These are phyloP conservation scores for Myxozyma kluyveri DNA, from an alignment of 805 yeast genomes.

Conservation along the genomic window DNA sequence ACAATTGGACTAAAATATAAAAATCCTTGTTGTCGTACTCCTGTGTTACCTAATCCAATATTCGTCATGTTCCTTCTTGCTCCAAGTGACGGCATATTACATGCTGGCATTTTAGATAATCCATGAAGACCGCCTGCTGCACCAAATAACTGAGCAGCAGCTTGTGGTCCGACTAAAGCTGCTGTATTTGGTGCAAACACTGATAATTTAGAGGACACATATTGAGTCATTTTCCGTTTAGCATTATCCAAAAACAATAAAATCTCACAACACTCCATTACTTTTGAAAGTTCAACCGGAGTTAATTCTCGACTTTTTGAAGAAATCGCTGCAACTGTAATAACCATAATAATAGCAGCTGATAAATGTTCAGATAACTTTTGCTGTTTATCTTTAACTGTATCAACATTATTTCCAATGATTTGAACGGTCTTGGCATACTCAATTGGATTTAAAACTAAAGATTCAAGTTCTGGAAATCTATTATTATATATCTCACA, in stretches of 20 bases:
- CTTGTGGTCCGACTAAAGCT: slow-evolving; percentile 64
- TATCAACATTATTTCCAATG: slow-evolving; percentile 49
- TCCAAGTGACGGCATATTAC: slow-evolving; percentile 80
- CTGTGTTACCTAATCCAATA: slow-evolving; percentile 45
- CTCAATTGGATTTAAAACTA: slow-evolving; percentile 60
- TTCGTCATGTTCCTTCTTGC: slow-evolving; percentile 44
- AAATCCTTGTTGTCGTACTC: slow-evolving; percentile 65
- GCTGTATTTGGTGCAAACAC: slow-evolving; percentile 77
- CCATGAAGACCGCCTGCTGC: slow-evolving; percentile 65
- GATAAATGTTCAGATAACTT: slow-evolving; percentile 47
- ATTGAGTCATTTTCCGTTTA: slow-evolving; percentile 47
- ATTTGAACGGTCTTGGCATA: slow-evolving; percentile 54
- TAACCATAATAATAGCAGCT: slow-evolving; percentile 65
- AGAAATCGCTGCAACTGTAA: slow-evolving; percentile 70
- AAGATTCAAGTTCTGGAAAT: slow-evolving; percentile 68
- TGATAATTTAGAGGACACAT: slow-evolving; percentile 56
- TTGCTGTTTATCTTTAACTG: slow-evolving; percentile 34
- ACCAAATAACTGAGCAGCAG: slow-evolving; percentile 71
- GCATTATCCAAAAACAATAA: slow-evolving; percentile 48
- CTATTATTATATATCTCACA: slow-evolving; percentile 54
- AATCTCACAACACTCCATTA: slow-evolving; percentile 49
- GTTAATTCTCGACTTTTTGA: slow-evolving; percentile 39
- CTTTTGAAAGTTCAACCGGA: slow-evolving; percentile 39
- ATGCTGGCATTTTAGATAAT: slow-evolving; percentile 69
- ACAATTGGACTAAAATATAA: slow-evolving; percentile 60